Conservation (phyloP, 2,329 filamentous ascomycete species). For the Fusarium sp. region DNA sequence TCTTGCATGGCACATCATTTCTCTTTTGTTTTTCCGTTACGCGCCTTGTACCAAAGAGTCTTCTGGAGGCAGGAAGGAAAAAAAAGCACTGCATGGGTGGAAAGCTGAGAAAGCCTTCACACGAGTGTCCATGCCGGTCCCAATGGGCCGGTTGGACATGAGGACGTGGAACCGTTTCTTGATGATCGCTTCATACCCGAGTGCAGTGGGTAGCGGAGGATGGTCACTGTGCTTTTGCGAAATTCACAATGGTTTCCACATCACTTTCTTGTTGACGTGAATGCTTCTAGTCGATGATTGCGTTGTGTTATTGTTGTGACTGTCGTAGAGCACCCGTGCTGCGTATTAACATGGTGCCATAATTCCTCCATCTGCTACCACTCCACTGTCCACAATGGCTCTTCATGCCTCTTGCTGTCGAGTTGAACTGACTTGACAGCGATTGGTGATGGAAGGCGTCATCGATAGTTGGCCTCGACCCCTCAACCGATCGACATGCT, state of each 20-base stretch:
- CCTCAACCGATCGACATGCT: slow-evolving; percentile 10
- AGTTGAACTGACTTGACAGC: neutral
- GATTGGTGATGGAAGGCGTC: slow-evolving; percentile 25
- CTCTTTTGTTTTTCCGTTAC: slow-evolving; percentile 61
- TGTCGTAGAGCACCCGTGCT: slow-evolving; percentile 25
- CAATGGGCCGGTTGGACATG: slow-evolving; percentile 58
- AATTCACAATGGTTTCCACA: slow-evolving; percentile 69
- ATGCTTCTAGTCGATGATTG: slow-evolving; percentile 31
- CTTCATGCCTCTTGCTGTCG: neutral
- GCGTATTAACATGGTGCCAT: slow-evolving; percentile 4
- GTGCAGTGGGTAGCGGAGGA: slow-evolving; percentile 61
- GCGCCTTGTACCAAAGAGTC: slow-evolving; percentile 61
- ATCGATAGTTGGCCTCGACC: slow-evolving; percentile 24
- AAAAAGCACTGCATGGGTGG: slow-evolving; percentile 66
- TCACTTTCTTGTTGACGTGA: slow-evolving; percentile 35
- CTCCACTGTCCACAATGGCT: neutral
- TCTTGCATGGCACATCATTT: slow-evolving; percentile 74
- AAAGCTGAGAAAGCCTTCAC: slow-evolving; percentile 70
- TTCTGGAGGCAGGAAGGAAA: slow-evolving; percentile 55
- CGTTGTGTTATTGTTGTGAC: slow-evolving; percentile 38
- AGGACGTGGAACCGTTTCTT: slow-evolving; percentile 73
- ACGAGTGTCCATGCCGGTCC: slow-evolving; percentile 63
- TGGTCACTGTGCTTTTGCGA: slow-evolving; percentile 68
- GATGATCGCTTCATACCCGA: slow-evolving; percentile 72
- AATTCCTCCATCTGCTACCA: neutral